These are phyloP conservation scores for Blastobotrys aristatus DNA, from an alignment of 1,139 yeast species.

Conservation along the genomic window DNA sequence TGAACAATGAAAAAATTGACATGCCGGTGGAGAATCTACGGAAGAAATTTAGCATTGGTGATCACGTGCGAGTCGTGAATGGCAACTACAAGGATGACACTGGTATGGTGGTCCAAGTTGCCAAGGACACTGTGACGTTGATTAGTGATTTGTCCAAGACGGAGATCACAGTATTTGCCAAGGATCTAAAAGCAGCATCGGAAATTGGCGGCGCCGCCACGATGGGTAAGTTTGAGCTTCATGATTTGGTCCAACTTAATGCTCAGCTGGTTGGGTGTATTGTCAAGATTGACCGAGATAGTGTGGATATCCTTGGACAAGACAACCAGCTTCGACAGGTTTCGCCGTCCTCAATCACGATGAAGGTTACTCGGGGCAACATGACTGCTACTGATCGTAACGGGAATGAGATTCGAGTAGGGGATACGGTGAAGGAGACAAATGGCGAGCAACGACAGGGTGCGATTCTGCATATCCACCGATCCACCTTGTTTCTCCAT, in stretches of 20 bases:
- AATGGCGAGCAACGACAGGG: slow-evolving; percentile 84
- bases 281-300: slow-evolving; percentile 81
- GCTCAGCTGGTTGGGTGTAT: slow-evolving; percentile 86
- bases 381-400: slow-evolving; percentile 82
- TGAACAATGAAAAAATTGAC: slow-evolving; percentile 48
- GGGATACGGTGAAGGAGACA: slow-evolving; percentile 84
- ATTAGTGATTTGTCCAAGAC: slow-evolving; percentile 83
- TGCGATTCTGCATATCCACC: slow-evolving; percentile 76
- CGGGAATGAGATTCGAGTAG: slow-evolving; percentile 80
- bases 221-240: slow-evolving; percentile 74
- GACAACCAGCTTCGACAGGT: slow-evolving; percentile 73
- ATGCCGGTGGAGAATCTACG: slow-evolving; percentile 79
- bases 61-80: slow-evolving; percentile 86
- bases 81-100: slow-evolving; percentile 93
- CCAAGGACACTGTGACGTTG: slow-evolving; percentile 81
- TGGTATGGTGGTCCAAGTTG: slow-evolving; percentile 82
- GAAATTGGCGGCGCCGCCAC: slow-evolving; percentile 48
- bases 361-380: slow-evolving; percentile 63
- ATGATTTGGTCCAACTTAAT: slow-evolving; percentile 84
- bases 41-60: slow-evolving; percentile 85
- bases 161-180: slow-evolving; percentile 89
- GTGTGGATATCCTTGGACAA: slow-evolving; percentile 74
- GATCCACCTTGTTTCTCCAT: slow-evolving; percentile 71
- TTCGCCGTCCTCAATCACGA: slow-evolving; percentile 73
- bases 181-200: slow-evolving; percentile 59